Evolutionary conservation across 2,329 filamentous ascomycete species (phyloP).

Genomic region (Verticillium nonalfalfae): DNA sequence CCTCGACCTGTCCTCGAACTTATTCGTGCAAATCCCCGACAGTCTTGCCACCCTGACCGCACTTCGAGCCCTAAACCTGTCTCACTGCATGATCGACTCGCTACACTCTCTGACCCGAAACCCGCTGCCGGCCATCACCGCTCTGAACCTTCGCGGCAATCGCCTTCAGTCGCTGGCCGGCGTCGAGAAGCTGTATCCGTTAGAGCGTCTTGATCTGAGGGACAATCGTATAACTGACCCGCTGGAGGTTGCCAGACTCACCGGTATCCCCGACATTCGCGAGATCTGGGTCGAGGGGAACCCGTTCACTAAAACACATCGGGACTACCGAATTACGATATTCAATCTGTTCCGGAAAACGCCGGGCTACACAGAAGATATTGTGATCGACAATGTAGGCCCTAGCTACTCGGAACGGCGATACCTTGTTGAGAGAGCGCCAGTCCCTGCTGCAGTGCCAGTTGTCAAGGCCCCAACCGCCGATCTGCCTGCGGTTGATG

Average conservation of each 20-base stretch:
- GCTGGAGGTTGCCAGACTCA: slow-evolving; percentile 81
- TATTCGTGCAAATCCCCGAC: slow-evolving; percentile 92
- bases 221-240: slow-evolving; percentile 92
- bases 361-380: slow-evolving; percentile 84
- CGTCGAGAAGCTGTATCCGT: slow-evolving; percentile 78
- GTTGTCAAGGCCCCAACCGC: slow-evolving; percentile 65
- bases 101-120: slow-evolving; percentile 80
- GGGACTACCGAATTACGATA: slow-evolving; percentile 79
- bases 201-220: slow-evolving; percentile 84
- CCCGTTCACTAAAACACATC: slow-evolving; percentile 81
- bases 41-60: slow-evolving; percentile 79
- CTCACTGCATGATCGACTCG: slow-evolving; percentile 96
- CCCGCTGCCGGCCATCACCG: slow-evolving; percentile 87
- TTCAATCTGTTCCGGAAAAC: slow-evolving; percentile 94
- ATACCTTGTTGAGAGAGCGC: slow-evolving; percentile 73
- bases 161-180: slow-evolving; percentile 81
- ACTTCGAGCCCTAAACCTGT: slow-evolving; percentile 87
- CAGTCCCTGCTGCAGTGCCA: slow-evolving; percentile 69
- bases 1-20: slow-evolving; percentile 84
- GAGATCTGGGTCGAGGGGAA: slow-evolving; percentile 93
- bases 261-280: slow-evolving; percentile 81
- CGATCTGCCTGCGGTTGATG: slow-evolving; percentile 56
- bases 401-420: slow-evolving; percentile 84
- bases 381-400: slow-evolving; percentile 77
- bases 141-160: slow-evolving; percentile 85